phyloP scores from a whole-genome alignment of 2,329 filamentous ascomycete species.

The Fusarium caatingaense region DNA sequence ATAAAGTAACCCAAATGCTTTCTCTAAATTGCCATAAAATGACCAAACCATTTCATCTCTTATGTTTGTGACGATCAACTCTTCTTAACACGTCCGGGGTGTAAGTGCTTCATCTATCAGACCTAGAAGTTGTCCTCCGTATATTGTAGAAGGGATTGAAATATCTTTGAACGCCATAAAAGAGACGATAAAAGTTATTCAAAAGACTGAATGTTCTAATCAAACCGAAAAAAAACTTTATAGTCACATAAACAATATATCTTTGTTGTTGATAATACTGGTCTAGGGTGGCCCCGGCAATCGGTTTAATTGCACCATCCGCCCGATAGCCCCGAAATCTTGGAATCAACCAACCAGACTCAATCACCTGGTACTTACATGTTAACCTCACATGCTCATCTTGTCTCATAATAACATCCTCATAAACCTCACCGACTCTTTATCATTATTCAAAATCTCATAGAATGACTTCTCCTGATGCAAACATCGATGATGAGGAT shows the following conservation, averaged over 20 bases:
- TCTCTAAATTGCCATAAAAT: no score
- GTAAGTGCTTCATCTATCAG: background rate
- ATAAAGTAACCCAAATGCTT: no score
- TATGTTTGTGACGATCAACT: no score
- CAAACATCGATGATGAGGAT: constrained; percentile 50
- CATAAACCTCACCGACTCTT: background rate
- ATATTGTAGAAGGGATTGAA: background rate
- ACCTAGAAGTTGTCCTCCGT: no score
- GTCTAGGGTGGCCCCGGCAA: constrained; percentile 27
- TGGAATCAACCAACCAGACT: constrained; percentile 21
- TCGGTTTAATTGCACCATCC: constrained; percentile 27
- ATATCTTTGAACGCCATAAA: background rate
- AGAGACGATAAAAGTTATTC: background rate
- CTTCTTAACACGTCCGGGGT: background rate
- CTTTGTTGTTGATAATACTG: background rate
- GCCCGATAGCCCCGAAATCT: constrained; percentile 23
- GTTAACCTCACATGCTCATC: constrained; percentile 18
- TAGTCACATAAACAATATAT: background rate
- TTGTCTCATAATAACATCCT: background rate
- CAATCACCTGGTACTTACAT: constrained; percentile 12
- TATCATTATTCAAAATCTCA: background rate
- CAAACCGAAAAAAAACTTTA: background rate
- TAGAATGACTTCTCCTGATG: constrained; percentile 29
- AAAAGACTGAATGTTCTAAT: background rate
- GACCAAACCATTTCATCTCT: no score